Conservation (phyloP, 2,329 filamentous ascomycete species). For the Cladorrhinum sp. region DNA sequence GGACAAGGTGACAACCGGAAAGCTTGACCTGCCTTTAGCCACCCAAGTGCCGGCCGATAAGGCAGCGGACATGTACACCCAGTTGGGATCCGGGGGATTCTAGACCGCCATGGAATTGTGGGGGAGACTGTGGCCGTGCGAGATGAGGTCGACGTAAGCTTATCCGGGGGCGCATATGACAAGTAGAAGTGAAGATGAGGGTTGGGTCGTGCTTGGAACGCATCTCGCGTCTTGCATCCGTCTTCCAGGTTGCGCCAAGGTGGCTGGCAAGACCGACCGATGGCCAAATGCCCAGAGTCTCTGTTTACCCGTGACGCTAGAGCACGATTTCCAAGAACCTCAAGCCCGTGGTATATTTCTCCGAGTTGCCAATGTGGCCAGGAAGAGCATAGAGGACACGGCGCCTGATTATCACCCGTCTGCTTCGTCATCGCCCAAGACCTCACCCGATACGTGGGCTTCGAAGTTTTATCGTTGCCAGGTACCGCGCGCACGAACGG, state of each 20-base stretch:
- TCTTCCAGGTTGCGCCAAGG: background rate
- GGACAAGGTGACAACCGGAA: background rate
- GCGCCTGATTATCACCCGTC: constrained; percentile 3
- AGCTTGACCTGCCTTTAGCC: constrained; percentile 13
- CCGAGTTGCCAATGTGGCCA: constrained; percentile 3
- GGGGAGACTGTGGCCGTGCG: constrained; percentile 7
- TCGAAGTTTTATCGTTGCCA: background rate
- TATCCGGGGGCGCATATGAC: background rate
- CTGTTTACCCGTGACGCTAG: constrained; percentile 5
- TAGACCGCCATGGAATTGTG: constrained; percentile 9
- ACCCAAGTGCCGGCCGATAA: constrained; percentile 13
- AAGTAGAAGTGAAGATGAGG: background rate
- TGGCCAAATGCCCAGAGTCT: background rate
- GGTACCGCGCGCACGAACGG: background rate
- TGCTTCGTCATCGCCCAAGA: constrained; percentile 7
- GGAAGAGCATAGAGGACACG: background rate
- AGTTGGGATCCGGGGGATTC: constrained; percentile 6
- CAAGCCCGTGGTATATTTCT: constrained; percentile 1
- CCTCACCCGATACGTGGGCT: background rate
- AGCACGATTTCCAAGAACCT: background rate
- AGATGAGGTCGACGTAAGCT: constrained; percentile 18
- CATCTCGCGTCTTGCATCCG: background rate
- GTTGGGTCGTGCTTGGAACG: background rate
- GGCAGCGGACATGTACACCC: background rate
- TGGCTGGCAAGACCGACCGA: background rate